These are phyloP conservation scores for Fusarium ambrosium DNA, from an alignment of 2,329 filamentous ascomycete species.

Conservation along the genomic window DNA sequence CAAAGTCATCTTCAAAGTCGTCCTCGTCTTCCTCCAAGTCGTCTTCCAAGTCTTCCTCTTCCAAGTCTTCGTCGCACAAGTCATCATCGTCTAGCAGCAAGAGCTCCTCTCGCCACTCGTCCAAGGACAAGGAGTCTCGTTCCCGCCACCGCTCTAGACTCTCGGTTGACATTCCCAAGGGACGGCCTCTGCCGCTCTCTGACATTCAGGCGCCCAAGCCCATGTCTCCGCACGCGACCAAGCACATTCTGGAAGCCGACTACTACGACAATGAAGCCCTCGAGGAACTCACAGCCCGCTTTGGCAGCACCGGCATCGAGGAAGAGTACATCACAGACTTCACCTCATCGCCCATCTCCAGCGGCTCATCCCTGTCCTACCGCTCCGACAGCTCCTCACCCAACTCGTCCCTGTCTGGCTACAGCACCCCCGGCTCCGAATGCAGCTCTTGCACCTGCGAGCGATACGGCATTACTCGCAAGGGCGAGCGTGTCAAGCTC, in stretches of 20 bases:
- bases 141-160: constrained; percentile 64
- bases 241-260: constrained; percentile 86
- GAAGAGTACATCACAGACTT: constrained; percentile 69
- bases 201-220: constrained; percentile 94
- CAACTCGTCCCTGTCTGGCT: constrained; percentile 80
- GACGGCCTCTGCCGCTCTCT: constrained; percentile 87
- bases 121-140: constrained; percentile 58
- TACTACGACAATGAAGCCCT: constrained; percentile 80
- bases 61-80: constrained; percentile 55
- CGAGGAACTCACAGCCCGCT: constrained; percentile 84
- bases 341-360: constrained; percentile 72
- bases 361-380: constrained; percentile 77
- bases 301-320: constrained; percentile 72
- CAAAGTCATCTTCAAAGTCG: constrained; percentile 54
- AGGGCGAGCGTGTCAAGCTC: constrained; percentile 93
- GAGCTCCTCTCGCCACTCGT: constrained; percentile 60
- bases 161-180: constrained; percentile 82
- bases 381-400: constrained; percentile 81
- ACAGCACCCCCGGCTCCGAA: constrained; percentile 83
- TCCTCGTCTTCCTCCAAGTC: constrained; percentile 56
- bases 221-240: constrained; percentile 87
- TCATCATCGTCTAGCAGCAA: constrained; percentile 48
- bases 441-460: constrained; percentile 90
- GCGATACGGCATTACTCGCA: constrained; percentile 95
- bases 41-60: constrained; percentile 57